Base-by-base conservation (phyloP, 768 basidiomycete species). In the Macrolepiota fuliginosa region DNA sequence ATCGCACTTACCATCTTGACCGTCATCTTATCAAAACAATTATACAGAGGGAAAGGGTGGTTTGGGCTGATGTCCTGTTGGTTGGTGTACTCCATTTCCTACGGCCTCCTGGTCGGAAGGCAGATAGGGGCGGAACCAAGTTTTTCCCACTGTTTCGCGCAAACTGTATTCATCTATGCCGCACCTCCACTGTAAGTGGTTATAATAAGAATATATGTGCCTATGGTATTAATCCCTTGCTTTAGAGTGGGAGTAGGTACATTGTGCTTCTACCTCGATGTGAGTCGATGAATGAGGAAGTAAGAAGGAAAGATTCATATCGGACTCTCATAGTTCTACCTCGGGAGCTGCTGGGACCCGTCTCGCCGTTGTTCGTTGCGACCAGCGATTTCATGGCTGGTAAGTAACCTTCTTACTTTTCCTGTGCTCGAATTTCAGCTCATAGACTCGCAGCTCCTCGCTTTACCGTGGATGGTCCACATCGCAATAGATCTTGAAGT, bases 31-130 rank as follows among this genome's bases (percentile, higher is more conserved):
- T 60, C 59, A 10, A 53, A 46, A 15, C 24, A 42, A 25, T 22
- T 60, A 27, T 45, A 60, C 24, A 52, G 51, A 46, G 59, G 59
- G 39, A 60, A 54, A 53, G 59, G 27, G n/a, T 54, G 59, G 51
- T 60, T 42, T 19, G 52, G 59, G 9, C 12, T 60, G 59, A 60
- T 60, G 59, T 27, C 19, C 5, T 54, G 37, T 13, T 60, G 51
- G 59, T 29, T 60, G 42, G 40, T 54, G 35, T 60, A 60, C 40
- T 24, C 59, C 15, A 13, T 60, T 11, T 60, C 51, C 40, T 53
- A 60, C 35, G 59, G 51, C 12, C 12, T 60, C 5, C 19, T 60
- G 25, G 58, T 60, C 32, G 59, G 59, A 47, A 60, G 11, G 22
- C 59, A 60, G 19, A 60, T 32, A 12, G 52, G 59, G 11, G 3